Percentiles rank a stretch among this genome's conserved stretches.
Conservation (phyloP, 371 early-diverging fungal genomes). For the Mucor ambiguus region DNA sequence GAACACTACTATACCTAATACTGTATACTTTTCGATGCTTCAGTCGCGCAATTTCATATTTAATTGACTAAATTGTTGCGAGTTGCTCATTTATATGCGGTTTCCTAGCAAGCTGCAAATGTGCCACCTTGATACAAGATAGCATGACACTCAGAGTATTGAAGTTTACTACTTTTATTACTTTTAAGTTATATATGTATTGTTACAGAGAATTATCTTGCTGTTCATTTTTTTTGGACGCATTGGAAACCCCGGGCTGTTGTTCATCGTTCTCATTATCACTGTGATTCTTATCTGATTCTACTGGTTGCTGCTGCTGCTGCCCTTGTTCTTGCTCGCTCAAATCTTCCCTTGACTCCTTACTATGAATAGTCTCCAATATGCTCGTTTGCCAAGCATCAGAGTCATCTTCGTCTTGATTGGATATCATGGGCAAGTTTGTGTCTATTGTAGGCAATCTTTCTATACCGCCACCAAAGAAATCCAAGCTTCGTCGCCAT, state of each 20-base stretch:
- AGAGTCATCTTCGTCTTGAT: background rate
- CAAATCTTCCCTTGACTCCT: conserved; percentile 2
- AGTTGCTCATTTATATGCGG: too few relatives aligned
- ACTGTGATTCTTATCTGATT: background rate
- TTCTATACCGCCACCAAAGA: background rate
- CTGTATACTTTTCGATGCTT: too few relatives aligned
- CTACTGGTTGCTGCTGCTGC: background rate
- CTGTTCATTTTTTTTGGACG: background rate
- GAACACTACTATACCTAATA: too few relatives aligned
- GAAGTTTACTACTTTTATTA: background rate
- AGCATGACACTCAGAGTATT: background rate
- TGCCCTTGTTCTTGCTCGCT: background rate
- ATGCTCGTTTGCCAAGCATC: conserved; percentile 11
- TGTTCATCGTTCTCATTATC: background rate
- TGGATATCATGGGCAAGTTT: conserved; percentile 13
- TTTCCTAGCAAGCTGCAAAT: too few relatives aligned
- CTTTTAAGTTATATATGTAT: background rate
- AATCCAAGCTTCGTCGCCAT: conserved; percentile 19
- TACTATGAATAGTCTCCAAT: conserved; percentile 13
- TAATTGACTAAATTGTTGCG: too few relatives aligned
- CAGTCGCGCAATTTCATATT: too few relatives aligned
- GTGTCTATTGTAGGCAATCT: conserved; percentile 8
- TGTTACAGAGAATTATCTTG: background rate
- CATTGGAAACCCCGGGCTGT: background rate
- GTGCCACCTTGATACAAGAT: too few relatives aligned